A percentile compares a stretch with the other conserved stretches of the same genome.
These are phyloP conservation scores for Pinus taeda DNA, from an alignment of 75 land plant species.

Conservation along the genomic window DNA sequence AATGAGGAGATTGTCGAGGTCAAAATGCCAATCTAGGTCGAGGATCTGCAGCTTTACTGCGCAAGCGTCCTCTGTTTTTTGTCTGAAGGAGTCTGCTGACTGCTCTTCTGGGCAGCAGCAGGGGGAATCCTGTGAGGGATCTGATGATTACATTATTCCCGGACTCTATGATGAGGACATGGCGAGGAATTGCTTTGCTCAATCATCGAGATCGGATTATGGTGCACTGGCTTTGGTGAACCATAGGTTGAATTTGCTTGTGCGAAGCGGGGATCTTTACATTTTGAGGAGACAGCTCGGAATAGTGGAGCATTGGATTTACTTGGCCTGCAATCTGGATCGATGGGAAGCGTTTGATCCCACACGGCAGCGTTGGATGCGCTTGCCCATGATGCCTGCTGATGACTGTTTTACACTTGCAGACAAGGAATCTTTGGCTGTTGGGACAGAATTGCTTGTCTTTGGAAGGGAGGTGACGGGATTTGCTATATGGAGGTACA, in stretches of 20 bases:
- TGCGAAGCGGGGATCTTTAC: conserved; percentile 42
- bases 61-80: neutral
- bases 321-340: conserved; percentile 27
- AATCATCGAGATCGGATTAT: conserved; percentile 40
- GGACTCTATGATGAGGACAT: conserved; percentile 35
- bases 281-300: conserved; percentile 31
- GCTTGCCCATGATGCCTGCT: conserved; percentile 44
- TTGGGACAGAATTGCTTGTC: conserved; percentile 54
- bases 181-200: conserved; percentile 32
- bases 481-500: conserved; percentile 52
- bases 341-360: conserved; percentile 65
- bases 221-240: conserved; percentile 32
- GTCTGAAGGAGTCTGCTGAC: neutral
- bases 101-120: conserved; percentile 4
- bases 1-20: neutral
- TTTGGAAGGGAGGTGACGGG: conserved; percentile 43
- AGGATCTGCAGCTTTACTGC: neutral
- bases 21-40: neutral
- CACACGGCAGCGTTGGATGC: conserved; percentile 37
- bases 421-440: conserved; percentile 67
- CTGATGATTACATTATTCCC: conserved; percentile 21
- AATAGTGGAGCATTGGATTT: conserved; percentile 56
- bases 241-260: conserved; percentile 21
- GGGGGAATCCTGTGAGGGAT: neutral
- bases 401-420: conserved; percentile 45